Conservation (phyloP, 2,329 filamentous ascomycete species). For the Neospermospora avenae region DNA sequence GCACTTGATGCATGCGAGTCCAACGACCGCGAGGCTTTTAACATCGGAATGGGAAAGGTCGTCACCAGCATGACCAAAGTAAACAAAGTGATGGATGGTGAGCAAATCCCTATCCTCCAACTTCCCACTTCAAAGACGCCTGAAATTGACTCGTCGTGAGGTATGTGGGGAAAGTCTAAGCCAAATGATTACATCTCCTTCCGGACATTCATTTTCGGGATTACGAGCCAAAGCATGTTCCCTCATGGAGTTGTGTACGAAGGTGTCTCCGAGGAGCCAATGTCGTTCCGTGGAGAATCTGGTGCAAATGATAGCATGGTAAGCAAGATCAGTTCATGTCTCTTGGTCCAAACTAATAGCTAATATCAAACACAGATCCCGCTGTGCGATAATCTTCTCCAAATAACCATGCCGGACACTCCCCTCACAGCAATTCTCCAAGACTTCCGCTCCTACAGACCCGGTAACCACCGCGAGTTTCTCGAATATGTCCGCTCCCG, state of each 20-base stretch:
- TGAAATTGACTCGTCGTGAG: slow-evolving; percentile 39
- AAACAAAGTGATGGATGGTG: slow-evolving; percentile 75
- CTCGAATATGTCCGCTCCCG: slow-evolving; percentile 64
- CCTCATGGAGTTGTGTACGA: slow-evolving; percentile 88
- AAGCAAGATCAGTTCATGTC: slow-evolving; percentile 22
- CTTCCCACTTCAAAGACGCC: slow-evolving; percentile 14
- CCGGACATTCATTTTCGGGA: slow-evolving; percentile 96
- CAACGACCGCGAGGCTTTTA: slow-evolving; percentile 54
- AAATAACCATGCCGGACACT: slow-evolving; percentile 84
- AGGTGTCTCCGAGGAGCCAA: slow-evolving; percentile 70
- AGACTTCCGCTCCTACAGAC: slow-evolving; percentile 87
- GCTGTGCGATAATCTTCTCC: slow-evolving; percentile 80
- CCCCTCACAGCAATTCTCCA: slow-evolving; percentile 83
- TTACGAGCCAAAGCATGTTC: slow-evolving; percentile 92
- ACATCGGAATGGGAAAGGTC: slow-evolving; percentile 60
- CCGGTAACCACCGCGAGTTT: slow-evolving; percentile 84
- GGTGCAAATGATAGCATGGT: slow-evolving; percentile 93
- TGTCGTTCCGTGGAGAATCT: slow-evolving; percentile 86
- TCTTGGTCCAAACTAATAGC: not conserved
- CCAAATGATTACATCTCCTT: slow-evolving; percentile 83
- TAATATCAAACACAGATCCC: slow-evolving; percentile 54
- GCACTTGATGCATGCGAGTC: slow-evolving; percentile 58
- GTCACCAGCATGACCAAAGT: slow-evolving; percentile 65
- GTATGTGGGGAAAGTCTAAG: slow-evolving; percentile 88
- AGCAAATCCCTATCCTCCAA: slow-evolving; percentile 26